Percentiles rank a stretch among this genome's conserved stretches.
These are phyloP conservation scores for Saccharum hybrid DNA, from an alignment of 202 grass and related monocot genomes.

Conservation along the genomic window DNA sequence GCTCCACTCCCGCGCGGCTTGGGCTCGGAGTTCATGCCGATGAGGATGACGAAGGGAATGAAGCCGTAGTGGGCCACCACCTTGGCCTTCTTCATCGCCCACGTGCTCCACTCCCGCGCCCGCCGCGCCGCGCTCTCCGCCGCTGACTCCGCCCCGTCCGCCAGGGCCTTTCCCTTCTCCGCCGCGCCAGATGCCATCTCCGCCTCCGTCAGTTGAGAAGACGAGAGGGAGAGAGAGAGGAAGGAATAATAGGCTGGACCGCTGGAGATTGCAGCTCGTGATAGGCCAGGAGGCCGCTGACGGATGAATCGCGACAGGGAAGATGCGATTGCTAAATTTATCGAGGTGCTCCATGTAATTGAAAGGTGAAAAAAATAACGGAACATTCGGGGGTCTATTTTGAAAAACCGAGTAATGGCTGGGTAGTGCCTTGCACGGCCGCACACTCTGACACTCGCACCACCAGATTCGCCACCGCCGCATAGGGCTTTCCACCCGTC, in stretches of 20 bases:
- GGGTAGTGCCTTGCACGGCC: background rate
- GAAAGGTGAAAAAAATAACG: background rate
- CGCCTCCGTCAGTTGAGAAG: background rate
- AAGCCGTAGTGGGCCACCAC: conserved; percentile 78
- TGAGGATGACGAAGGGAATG: conserved; percentile 66
- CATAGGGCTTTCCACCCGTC: background rate
- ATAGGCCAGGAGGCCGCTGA: no score
- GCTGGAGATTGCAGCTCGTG: no score
- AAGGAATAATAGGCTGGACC: background rate
- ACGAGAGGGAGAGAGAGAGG: background rate
- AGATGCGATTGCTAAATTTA: no score
- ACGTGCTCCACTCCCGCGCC: conserved; percentile 68
- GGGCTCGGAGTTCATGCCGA: conserved; percentile 81
- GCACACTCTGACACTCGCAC: background rate
- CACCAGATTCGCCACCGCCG: background rate
- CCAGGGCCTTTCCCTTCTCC: conserved; percentile 47
- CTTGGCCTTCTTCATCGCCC: conserved; percentile 85
- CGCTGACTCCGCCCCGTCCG: conserved; percentile 13
- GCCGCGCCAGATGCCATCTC: conserved; percentile 38
- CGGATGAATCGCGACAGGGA: no score
- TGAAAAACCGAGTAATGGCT: background rate
- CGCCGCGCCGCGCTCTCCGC: conserved; percentile 33
- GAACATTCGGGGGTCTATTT: background rate
- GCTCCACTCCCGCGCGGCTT: conserved; percentile 51
- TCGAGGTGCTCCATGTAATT: background rate